Percentiles rank a stretch among this genome's conserved stretches.
Evolutionary conservation across 805 yeast species (phyloP).

Genomic region (Schwanniomyces sp.): DNA sequence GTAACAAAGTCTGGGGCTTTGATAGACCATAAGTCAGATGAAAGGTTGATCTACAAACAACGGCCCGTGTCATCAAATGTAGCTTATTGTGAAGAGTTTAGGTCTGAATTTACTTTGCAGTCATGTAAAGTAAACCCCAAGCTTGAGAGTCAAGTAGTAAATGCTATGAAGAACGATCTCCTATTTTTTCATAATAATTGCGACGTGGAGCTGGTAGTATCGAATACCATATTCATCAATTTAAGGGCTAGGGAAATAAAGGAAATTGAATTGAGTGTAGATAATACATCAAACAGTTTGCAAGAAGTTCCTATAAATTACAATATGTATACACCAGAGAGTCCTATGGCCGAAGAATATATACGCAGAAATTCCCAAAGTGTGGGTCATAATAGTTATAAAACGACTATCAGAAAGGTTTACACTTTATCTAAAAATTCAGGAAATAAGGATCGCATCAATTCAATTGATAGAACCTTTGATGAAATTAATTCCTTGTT

Average conservation of each 20-base stretch:
- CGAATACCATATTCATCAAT: constrained; percentile 43
- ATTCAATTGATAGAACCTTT: constrained; percentile 24
- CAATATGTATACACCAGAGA: neutral
- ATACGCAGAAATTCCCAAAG: constrained; percentile 2
- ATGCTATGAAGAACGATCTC: constrained; percentile 55
- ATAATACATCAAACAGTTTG: constrained; percentile 10
- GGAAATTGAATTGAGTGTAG: constrained; percentile 38
- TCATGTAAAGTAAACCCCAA: constrained; percentile 54
- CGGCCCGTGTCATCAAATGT: constrained; percentile 30
- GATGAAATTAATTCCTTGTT: constrained; percentile 24
- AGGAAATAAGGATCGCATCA: constrained; percentile 30
- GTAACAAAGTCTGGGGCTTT: too few species aligned
- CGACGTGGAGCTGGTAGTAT: constrained; percentile 25
- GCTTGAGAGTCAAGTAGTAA: constrained; percentile 47
- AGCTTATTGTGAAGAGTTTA: constrained; percentile 49
- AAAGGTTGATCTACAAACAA: constrained; percentile 11
- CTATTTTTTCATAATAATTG: constrained; percentile 40
- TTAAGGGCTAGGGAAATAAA: constrained; percentile 46
- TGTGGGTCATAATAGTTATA: constrained; percentile 21
- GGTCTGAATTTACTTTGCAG: constrained; percentile 54
- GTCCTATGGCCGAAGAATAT: neutral
- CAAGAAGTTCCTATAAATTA: neutral
- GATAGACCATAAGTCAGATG: too few species aligned
- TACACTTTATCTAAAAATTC: constrained; percentile 32
- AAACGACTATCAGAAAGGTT: constrained; percentile 36